These are phyloP conservation scores for Thalia dealbata DNA, from an alignment of 176 grass and related monocot genomes.

Conservation along the genomic window DNA sequence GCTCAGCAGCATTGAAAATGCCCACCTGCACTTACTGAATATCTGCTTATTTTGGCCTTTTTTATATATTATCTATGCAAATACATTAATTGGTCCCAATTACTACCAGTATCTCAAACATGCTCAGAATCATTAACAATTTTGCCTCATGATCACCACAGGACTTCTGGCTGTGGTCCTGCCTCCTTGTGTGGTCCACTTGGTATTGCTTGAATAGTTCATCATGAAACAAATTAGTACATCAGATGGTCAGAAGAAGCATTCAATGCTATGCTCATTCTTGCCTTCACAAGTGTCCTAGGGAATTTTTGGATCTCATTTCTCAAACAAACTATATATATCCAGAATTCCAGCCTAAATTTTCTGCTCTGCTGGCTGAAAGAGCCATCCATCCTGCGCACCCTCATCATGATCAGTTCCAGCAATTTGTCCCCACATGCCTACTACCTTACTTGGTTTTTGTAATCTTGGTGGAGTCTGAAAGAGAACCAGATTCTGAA, in stretches of 20 bases:
- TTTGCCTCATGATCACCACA: neutral
- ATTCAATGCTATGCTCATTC: neutral
- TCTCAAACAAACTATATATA: neutral
- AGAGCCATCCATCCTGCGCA: neutral
- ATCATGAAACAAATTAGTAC: neutral
- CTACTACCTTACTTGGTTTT: neutral
- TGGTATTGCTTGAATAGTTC: neutral
- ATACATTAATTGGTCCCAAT: neutral
- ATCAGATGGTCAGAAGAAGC: neutral
- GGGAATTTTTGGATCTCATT: neutral
- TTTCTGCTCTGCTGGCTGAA: neutral
- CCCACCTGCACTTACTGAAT: neutral
- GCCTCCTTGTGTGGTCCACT: neutral
- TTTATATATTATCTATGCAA: neutral
- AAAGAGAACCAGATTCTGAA: too few species aligned
- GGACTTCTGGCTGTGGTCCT: neutral
- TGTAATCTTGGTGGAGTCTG: too few species aligned
- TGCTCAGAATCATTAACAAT: constrained; percentile 3
- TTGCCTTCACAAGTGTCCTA: neutral
- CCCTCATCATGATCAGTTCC: neutral
- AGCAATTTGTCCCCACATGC: neutral
- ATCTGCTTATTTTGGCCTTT: neutral
- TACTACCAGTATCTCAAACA: neutral
- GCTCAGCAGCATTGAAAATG: neutral
- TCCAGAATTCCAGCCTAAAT: neutral